Conservation (phyloP, 2,329 filamentous ascomycete species). For the Pseudofabraea citricarpa region DNA sequence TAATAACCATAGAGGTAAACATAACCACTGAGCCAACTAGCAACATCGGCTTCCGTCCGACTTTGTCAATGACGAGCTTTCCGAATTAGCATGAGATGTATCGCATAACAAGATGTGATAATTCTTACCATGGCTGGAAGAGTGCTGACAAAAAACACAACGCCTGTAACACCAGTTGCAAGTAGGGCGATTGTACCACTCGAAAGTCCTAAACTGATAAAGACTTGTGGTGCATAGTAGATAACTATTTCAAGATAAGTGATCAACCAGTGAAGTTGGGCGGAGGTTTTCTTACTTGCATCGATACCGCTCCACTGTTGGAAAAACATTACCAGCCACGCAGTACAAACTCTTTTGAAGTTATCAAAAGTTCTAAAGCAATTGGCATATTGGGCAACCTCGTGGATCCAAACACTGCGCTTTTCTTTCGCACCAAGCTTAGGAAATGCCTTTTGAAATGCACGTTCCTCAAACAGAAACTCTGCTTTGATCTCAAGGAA, state of each 20-base stretch:
- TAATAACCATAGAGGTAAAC: conserved; percentile 33
- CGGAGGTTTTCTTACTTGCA: conserved; percentile 19
- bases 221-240: conserved; percentile 57
- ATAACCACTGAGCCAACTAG: conserved; percentile 34
- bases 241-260: conserved; percentile 12
- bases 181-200: conserved; percentile 54
- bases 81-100: conserved; percentile 36
- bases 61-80: conserved; percentile 41
- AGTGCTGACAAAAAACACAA: conserved; percentile 39
- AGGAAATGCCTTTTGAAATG: conserved; percentile 40
- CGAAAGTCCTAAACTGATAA: conserved; percentile 56
- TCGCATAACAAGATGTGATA: neutral
- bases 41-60: conserved; percentile 36
- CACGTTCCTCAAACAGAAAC: conserved; percentile 35
- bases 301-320: conserved; percentile 41
- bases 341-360: conserved; percentile 40
- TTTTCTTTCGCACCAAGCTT: conserved; percentile 35
- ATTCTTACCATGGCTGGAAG: conserved; percentile 27
- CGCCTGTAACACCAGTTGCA: conserved; percentile 59
- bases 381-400: conserved; percentile 46
- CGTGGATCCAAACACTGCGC: conserved; percentile 35
- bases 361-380: conserved; percentile 43
- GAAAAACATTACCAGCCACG: conserved; percentile 42
- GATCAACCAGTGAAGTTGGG: conserved; percentile 12
- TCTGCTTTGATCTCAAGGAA: conserved; percentile 43